Evolutionary conservation across 2,329 filamentous ascomycete species (phyloP).

Genomic region (Malbranchea zuffiana): DNA sequence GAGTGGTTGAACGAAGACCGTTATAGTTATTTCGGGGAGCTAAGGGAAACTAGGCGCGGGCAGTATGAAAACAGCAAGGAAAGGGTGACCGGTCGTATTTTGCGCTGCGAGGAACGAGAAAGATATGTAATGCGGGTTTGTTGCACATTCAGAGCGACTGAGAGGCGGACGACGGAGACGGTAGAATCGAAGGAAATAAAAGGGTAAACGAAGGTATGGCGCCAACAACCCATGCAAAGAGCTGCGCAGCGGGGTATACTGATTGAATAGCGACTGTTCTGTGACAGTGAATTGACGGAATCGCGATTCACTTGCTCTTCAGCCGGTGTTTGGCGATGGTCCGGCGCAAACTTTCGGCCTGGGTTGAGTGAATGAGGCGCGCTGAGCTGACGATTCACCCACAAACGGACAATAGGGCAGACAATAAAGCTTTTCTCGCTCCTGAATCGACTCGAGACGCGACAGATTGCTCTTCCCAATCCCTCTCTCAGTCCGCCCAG

Average conservation of each 20-base stretch:
- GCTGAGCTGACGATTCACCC: not conserved
- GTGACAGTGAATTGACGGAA: not conserved
- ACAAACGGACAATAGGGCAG: not conserved
- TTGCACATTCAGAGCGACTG: not conserved
- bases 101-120: no score
- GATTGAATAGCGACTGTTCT: not conserved
- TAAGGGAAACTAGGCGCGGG: not conserved
- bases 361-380: not conserved
- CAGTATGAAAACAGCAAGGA: no score
- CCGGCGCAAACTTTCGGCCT: no score
- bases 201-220: conserved; percentile 8
- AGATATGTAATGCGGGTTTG: no score
- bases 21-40: not conserved
- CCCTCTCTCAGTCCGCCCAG: no score
- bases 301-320: no score
- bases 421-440: no score
- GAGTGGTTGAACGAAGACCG: conserved; percentile 3
- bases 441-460: no score
- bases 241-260: conserved; percentile 2
- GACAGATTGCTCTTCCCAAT: no score
- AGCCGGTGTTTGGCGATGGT: no score
- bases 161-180: not conserved
- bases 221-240: conserved; percentile 11
- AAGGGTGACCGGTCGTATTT: no score
- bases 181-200: not conserved